These are phyloP conservation scores for Tetrapisispora fleetii DNA, from an alignment of 805 yeast genomes.

Conservation along the genomic window DNA sequence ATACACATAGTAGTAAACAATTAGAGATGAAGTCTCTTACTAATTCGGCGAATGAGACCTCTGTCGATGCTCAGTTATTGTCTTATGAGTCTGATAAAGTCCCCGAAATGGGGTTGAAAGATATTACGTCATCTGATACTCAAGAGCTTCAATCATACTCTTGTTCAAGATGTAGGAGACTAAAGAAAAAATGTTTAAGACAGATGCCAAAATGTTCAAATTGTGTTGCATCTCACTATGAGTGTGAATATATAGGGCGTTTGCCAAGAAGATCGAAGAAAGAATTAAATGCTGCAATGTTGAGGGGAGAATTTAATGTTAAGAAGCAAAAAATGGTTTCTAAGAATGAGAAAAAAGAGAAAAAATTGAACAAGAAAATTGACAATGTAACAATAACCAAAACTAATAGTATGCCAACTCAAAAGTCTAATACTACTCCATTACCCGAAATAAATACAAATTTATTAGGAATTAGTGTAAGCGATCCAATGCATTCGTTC, in stretches of 20 bases:
- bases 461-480: neutral
- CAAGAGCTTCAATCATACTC: neutral
- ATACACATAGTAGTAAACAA: too few species aligned
- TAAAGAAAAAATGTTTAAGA: slow-evolving; percentile 42
- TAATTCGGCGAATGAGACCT: neutral
- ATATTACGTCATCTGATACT: neutral
- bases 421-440: neutral
- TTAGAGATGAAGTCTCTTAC: neutral
- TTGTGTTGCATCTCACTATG: slow-evolving; percentile 31
- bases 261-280: slow-evolving; percentile 33
- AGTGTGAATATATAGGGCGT: slow-evolving; percentile 37
- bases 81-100: neutral
- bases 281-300: slow-evolving; percentile 19
- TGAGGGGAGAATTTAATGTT: slow-evolving; percentile 18
- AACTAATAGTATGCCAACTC: neutral
- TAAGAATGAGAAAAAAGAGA: neutral
- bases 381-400: neutral
- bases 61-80: neutral
- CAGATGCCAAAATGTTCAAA: slow-evolving; percentile 35
- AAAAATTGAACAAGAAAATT: neutral
- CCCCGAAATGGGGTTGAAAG: neutral
- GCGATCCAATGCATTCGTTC: neutral
- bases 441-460: neutral
- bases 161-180: slow-evolving; percentile 31
- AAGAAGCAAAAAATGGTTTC: slow-evolving; percentile 6